A percentile compares a stretch with the other conserved stretches of the same genome.
Evolutionary conservation across 345 rosid genomes (phyloP).

Genomic region (Boechera divaricarpa): DNA sequence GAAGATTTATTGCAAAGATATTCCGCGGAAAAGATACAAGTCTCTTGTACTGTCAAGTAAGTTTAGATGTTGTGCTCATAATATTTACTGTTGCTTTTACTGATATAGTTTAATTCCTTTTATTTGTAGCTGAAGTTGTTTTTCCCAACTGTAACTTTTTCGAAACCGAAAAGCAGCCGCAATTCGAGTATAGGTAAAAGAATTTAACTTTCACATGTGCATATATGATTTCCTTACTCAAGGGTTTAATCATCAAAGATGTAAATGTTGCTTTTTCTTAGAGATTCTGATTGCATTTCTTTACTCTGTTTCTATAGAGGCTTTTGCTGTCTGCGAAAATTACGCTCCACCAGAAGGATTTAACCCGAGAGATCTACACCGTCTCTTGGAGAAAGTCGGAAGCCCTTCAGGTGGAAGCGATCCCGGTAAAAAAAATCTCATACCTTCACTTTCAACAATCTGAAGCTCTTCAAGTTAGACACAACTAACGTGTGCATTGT

Average conservation of each 20-base stretch:
- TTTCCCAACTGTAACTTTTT: constrained; percentile 91
- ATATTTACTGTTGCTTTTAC: constrained; percentile 11
- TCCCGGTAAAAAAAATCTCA: constrained; percentile 57
- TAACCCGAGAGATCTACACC: constrained; percentile 77
- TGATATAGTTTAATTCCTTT: constrained; percentile 22
- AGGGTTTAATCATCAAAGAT: constrained; percentile 33
- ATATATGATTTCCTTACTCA: constrained; percentile 36
- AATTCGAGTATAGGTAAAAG: constrained; percentile 95
- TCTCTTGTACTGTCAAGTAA: constrained; percentile 92
- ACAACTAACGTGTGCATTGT: constrained; percentile 38
- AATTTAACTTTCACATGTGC: constrained; percentile 19
- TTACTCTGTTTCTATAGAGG: constrained; percentile 59
- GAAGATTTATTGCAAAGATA: constrained; percentile 88
- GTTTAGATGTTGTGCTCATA: constrained; percentile 16
- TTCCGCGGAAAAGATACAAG: constrained; percentile 99
- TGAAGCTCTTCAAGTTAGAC: constrained; percentile 35
- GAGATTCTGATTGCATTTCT: constrained; percentile 31
- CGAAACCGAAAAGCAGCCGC: constrained; percentile 98
- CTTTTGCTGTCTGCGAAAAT: constrained; percentile 95
- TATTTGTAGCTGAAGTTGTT: constrained; percentile 80
- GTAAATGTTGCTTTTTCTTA: not conserved
- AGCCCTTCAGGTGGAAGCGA: constrained; percentile 90
- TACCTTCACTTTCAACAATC: constrained; percentile 5
- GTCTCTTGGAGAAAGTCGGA: constrained; percentile 85
- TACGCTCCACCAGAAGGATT: constrained; percentile 91